These are phyloP conservation scores for Ampelocalamus luodianensis DNA, from an alignment of 176 grass and related monocot species.

Conservation along the genomic window DNA sequence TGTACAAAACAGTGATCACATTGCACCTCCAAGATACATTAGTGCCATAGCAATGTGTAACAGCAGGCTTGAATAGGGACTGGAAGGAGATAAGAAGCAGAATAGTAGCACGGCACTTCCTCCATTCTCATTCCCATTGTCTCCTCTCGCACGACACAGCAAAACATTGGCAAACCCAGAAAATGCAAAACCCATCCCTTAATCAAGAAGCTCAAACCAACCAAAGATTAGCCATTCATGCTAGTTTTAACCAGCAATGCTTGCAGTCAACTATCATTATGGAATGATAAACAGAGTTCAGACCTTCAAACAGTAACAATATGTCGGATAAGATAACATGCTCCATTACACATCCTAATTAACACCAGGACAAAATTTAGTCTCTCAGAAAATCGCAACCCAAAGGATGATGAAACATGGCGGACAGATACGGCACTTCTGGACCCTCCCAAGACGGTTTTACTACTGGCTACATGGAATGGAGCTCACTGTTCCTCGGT, in stretches of 20 bases:
- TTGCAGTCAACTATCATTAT: slow-evolving; percentile 30
- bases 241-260: neutral
- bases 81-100: too few species aligned
- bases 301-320: neutral
- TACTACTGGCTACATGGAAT: neutral
- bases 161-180: too few species aligned
- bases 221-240: neutral
- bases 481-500: slow-evolving; percentile 55
- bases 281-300: neutral
- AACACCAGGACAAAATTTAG: slow-evolving; percentile 49
- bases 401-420: slow-evolving; percentile 28
- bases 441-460: neutral
- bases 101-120: too few species aligned
- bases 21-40: too few species aligned
- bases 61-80: too few species aligned
- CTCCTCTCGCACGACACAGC: too few species aligned
- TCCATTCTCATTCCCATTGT: too few species aligned
- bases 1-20: too few species aligned
- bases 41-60: too few species aligned
- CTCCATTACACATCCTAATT: slow-evolving; percentile 43
- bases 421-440: slow-evolving; percentile 10
- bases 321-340: slow-evolving; percentile 39
- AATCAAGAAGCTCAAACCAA: too few species aligned
- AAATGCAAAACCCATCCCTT: too few species aligned
- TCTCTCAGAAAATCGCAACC: slow-evolving; percentile 36